Base-by-base conservation (phyloP, 2,329 filamentous ascomycete species). In the Ramularia endophylla region DNA sequence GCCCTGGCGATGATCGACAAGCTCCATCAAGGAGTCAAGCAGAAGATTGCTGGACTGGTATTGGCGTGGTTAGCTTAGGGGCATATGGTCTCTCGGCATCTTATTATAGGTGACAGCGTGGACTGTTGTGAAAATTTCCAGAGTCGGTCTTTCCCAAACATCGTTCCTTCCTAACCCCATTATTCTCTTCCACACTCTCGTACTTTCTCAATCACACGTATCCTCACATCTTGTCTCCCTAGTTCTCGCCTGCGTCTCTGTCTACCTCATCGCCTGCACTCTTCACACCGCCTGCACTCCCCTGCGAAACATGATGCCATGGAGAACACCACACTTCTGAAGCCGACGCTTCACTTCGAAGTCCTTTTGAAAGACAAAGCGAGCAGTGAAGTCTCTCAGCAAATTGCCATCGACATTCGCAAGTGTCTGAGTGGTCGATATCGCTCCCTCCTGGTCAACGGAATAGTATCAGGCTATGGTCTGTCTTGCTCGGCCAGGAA, bases 311-410 rank as follows among this genome's bases (percentile, higher is more conserved):
- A n/a, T n/a, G n/a, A n/a, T n/a, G n/a, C n/a, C n/a, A 53, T 49
- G 44, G 46, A 38, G 4, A 25, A 39, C 2, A 36, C 47, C 4
- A 29, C 35, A 13, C 40, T 56, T n/a, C 41, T 55, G n/a, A 57
- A 48, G 27, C 59, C 65, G 11, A 54, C 61, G 11, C 46, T 69
- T 7, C 63, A 68, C 41, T 47, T 69, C 29, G 66, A 69, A 44
- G 64, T 61, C 22, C 57, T 62, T 8, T 51, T 67, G 27, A 62
- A 58, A 28, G 54, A 40, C 45, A 54, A 45, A 25, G 27, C 33
- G 2, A 37, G 28, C 20, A 3, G 31, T 27, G 11, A 22, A 6
- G 19, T 31, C 16, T 16, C 32, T 19, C 16, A n/a, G n/a, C 16
- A 34, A n/a, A 20, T 20, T 17, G 20, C 32, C 11, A 20, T 13